Evolutionary conservation across 2,329 filamentous ascomycete genomes (phyloP).

Genomic region (Pseudogymnoascus verrucosus): DNA sequence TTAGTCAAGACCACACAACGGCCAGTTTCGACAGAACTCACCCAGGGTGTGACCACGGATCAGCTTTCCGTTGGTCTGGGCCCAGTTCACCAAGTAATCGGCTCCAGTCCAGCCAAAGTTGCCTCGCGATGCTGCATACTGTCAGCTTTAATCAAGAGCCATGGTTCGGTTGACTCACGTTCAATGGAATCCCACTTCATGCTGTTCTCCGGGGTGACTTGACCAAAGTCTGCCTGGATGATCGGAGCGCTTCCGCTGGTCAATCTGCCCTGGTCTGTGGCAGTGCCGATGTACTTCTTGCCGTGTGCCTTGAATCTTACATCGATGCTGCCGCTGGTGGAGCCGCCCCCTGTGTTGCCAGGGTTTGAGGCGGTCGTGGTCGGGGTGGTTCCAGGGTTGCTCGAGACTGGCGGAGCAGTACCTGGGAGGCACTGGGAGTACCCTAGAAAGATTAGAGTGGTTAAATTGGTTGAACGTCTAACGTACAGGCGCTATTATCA

Average conservation of each 20-base stretch:
- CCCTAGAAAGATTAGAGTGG: not conserved
- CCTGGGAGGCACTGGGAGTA: conserved; percentile 23
- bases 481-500: not conserved
- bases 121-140: conserved; percentile 28
- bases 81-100: conserved; percentile 54
- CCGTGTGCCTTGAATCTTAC: not conserved
- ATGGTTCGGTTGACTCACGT: conserved; percentile 16
- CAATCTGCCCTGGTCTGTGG: conserved; percentile 6
- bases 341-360: conserved; percentile 2
- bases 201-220: conserved; percentile 60
- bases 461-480: not conserved
- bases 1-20: not conserved
- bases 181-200: conserved; percentile 63
- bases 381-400: conserved; percentile 9
- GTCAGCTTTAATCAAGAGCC: conserved; percentile 1
- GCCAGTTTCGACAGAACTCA: not conserved
- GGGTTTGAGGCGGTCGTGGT: conserved; percentile 9
- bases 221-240: conserved; percentile 54
- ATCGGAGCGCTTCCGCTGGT: not conserved
- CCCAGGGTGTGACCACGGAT: conserved; percentile 57
- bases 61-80: conserved; percentile 45
- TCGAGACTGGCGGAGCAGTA: not conserved
- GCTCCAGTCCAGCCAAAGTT: conserved; percentile 47
- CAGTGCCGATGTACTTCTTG: conserved; percentile 12
- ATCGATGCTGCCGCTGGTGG: conserved; percentile 8